Percentiles rank a stretch among this genome's conserved stretches.
Conservation (phyloP, 768 basidiomycete genomes). For the Kwoniella shandongensis region DNA sequence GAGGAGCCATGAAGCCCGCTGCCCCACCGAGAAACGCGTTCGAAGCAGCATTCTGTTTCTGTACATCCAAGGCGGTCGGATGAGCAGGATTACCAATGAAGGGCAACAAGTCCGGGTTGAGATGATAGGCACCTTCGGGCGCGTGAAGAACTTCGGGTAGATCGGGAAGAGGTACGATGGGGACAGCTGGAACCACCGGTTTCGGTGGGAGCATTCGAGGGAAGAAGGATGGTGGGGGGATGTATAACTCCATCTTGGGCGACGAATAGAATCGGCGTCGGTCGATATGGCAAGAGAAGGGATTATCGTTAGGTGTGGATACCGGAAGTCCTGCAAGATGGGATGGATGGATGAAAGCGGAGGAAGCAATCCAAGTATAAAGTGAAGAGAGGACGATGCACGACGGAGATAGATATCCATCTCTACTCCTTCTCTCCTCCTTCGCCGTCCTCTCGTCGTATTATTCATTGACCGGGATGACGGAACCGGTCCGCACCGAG, state of each 20-base stretch:
- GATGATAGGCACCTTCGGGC: slow-evolving; percentile 46
- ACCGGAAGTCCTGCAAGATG: no score
- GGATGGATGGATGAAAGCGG: no score
- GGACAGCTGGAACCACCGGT: slow-evolving; percentile 44
- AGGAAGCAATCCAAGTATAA: no score
- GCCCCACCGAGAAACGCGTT: slow-evolving; percentile 31
- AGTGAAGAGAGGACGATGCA: no score
- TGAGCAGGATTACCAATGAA: slow-evolving; percentile 34
- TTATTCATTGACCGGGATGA: no score
- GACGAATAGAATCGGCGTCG: no score
- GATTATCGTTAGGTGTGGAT: no score
- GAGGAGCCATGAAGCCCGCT: slow-evolving; percentile 36
- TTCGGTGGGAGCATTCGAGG: slow-evolving; percentile 40
- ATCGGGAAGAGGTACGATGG: slow-evolving; percentile 42
- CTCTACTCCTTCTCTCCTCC: no score
- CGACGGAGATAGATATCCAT: no score
- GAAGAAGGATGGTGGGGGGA: slow-evolving; percentile 39
- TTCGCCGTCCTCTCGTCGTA: no score
- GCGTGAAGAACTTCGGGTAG: slow-evolving; percentile 43
- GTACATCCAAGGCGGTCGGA: slow-evolving; percentile 24
- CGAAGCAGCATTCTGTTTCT: slow-evolving; percentile 12
- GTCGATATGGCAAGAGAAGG: no score
- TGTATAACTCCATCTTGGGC: slow-evolving; percentile 44
- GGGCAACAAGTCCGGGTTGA: slow-evolving; percentile 34
- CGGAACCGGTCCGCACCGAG: no score